Conservation (phyloP, 768 basidiomycete genomes). For the Russula sp. region DNA sequence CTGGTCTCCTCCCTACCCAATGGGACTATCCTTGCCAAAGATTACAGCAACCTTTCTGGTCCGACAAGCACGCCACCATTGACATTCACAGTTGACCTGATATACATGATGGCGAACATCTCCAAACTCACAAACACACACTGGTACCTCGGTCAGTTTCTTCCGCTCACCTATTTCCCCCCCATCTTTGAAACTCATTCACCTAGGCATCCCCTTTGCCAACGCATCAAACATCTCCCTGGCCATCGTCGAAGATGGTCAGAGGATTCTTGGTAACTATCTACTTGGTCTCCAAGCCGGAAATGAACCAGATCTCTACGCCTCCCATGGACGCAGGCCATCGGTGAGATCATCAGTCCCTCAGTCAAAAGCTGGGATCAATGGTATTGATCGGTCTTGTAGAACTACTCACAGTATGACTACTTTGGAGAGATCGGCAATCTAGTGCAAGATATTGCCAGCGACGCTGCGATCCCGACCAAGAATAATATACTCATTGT, state of each 20-base stretch:
- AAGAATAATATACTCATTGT: slow-evolving; percentile 16
- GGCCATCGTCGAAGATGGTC: slow-evolving; percentile 47
- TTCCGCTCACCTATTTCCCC: neutral
- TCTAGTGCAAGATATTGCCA: slow-evolving; percentile 13
- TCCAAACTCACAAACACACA: slow-evolving; percentile 48
- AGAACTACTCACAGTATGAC: slow-evolving; percentile 22
- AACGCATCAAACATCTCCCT: slow-evolving; percentile 46
- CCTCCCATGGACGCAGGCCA: slow-evolving; percentile 20
- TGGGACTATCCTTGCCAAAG: slow-evolving; percentile 49
- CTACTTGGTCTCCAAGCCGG: slow-evolving; percentile 62
- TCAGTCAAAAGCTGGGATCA: neutral
- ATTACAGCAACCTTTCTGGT: slow-evolving; percentile 29
- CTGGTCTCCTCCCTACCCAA: slow-evolving; percentile 44
- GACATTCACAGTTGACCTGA: slow-evolving; percentile 53
- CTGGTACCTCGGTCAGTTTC: slow-evolving; percentile 51
- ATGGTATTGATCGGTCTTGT: neutral
- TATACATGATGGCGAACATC: slow-evolving; percentile 58
- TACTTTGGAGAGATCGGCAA: slow-evolving; percentile 30
- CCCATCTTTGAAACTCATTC: neutral
- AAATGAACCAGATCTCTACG: slow-evolving; percentile 77
- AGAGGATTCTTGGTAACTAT: slow-evolving; percentile 54
- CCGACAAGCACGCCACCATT: slow-evolving; percentile 66
- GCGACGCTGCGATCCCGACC: slow-evolving; percentile 1
- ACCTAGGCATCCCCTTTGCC: slow-evolving; percentile 54
- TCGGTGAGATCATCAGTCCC: slow-evolving; percentile 3